Evolutionary conservation across 257 asterid genomes (phyloP).

Genomic region (Solanum stenotomum): DNA sequence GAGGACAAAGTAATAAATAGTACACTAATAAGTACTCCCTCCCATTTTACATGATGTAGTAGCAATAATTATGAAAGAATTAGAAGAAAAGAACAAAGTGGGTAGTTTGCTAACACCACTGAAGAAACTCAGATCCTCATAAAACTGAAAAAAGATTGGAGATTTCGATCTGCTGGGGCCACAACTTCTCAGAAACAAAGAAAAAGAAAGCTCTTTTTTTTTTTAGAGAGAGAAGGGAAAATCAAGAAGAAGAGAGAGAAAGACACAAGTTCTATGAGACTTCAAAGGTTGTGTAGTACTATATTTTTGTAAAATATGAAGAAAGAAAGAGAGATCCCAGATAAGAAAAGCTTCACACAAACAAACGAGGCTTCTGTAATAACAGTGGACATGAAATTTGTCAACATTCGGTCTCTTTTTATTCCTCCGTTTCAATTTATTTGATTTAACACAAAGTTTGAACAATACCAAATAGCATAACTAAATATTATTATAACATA

Average conservation of each 20-base stretch:
- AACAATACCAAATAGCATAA: too few relatives aligned
- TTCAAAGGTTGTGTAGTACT: not conserved
- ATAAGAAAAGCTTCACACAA: conserved; percentile 39
- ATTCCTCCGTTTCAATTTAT: not conserved
- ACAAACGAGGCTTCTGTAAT: conserved; percentile 69
- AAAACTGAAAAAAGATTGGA: conserved; percentile 42
- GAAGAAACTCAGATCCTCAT: conserved; percentile 82
- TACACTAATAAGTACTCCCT: not conserved
- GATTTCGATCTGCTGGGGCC: conserved; percentile 87
- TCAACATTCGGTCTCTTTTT: conserved; percentile 77
- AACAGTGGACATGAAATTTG: conserved; percentile 89
- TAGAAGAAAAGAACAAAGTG: conserved; percentile 24
- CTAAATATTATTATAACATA: too few relatives aligned
- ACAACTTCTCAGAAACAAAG: conserved; percentile 12
- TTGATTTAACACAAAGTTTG: not conserved
- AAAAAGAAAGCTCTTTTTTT: conserved; percentile 10
- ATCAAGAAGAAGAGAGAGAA: conserved; percentile 6
- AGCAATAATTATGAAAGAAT: conserved; percentile 18
- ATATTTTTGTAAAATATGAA: conserved; percentile 10
- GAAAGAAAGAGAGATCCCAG: conserved; percentile 18
- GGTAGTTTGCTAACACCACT: conserved; percentile 46
- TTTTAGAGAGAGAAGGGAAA: conserved; percentile 41
- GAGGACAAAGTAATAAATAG: not conserved
- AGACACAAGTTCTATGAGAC: not conserved
- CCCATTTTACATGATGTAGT: not conserved